A percentile compares a stretch with the other conserved stretches of the same genome.
These are phyloP conservation scores for Delonix regia DNA, from an alignment of 306 rosid species.

Conservation along the genomic window DNA sequence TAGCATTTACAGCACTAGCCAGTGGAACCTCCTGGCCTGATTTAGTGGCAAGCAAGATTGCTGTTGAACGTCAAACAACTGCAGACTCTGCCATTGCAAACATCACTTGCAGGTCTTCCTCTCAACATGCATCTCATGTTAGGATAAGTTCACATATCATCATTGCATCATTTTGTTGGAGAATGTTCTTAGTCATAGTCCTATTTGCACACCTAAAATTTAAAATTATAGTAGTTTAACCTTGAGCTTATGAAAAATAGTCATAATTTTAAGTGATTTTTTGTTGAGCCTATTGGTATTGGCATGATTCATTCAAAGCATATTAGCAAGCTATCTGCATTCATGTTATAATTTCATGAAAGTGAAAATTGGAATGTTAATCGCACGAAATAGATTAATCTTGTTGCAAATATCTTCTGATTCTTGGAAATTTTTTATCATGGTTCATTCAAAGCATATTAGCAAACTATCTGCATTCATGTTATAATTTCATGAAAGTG, in stretches of 20 bases:
- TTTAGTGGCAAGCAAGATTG: conserved; percentile 97
- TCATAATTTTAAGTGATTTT: background rate
- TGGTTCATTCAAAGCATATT: conserved; percentile 2
- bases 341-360: conserved; percentile 9
- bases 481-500: conserved; percentile 6
- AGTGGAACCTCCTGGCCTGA: conserved; percentile 98
- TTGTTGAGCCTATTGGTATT: conserved; percentile 16
- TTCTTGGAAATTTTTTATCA: background rate
- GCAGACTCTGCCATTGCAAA: conserved; percentile 99
- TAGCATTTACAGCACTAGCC: conserved; percentile 94
- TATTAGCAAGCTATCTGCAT: background rate
- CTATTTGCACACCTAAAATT: background rate
- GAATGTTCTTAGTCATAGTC: conserved; percentile 23
- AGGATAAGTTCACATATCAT: conserved; percentile 24
- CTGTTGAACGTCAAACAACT: conserved; percentile 91
- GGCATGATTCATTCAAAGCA: conserved; percentile 11
- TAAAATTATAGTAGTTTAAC: conserved; percentile 4
- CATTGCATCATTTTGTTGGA: conserved; percentile 20
- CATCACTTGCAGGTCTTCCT: conserved; percentile 92
- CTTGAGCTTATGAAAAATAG: conserved; percentile 4
- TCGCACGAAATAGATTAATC: background rate
- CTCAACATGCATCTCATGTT: conserved; percentile 30
- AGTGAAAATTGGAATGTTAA: conserved; percentile 20
- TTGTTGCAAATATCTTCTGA: background rate
- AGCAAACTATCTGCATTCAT: conserved; percentile 2